Evolutionary conservation across 2,329 filamentous ascomycete genomes (phyloP).

Genomic region (Macroventuria anomochaeta): DNA sequence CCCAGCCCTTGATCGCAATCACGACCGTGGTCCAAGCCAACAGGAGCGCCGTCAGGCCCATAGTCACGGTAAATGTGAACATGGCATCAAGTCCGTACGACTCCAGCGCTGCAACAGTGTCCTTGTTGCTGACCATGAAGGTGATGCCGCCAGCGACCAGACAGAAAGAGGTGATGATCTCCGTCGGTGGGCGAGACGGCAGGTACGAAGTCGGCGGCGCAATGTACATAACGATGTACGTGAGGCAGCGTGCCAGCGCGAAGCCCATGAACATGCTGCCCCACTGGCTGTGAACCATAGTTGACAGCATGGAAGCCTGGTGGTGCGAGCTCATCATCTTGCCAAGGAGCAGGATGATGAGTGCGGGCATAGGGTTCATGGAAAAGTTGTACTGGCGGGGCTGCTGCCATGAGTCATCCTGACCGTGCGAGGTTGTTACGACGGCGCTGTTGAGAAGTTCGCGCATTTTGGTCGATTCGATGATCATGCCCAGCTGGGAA

Average conservation of each 20-base stretch:
- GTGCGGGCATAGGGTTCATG: conserved; percentile 84
- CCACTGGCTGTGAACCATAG: conserved; percentile 95
- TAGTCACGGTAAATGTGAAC: conserved; percentile 89
- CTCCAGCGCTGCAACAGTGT: conserved; percentile 79
- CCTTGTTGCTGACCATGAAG: conserved; percentile 87
- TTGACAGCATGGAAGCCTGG: conserved; percentile 80
- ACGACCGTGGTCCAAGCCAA: conserved; percentile 84
- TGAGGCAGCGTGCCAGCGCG: conserved; percentile 76
- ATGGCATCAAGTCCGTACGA: conserved; percentile 81
- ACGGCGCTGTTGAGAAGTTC: conserved; percentile 66
- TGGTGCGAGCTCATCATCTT: conserved; percentile 96
- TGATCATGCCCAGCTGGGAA: conserved; percentile 73
- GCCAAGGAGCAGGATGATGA: conserved; percentile 86
- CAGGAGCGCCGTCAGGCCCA: conserved; percentile 80
- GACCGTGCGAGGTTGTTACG: conserved; percentile 42
- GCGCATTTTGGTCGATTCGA: conserved; percentile 73
- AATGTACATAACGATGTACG: conserved; percentile 81
- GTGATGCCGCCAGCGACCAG: conserved; percentile 85
- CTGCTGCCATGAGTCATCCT: conserved; percentile 58
- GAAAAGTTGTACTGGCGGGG: conserved; percentile 76
- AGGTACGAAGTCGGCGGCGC: conserved; percentile 80
- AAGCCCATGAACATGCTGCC: conserved; percentile 83
- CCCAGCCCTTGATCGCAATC: conserved; percentile 89
- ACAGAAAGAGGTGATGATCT: conserved; percentile 86
- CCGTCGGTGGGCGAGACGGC: conserved; percentile 85